Conservation (phyloP, 805 yeast species). For the Danielozyma ontarioensis region DNA sequence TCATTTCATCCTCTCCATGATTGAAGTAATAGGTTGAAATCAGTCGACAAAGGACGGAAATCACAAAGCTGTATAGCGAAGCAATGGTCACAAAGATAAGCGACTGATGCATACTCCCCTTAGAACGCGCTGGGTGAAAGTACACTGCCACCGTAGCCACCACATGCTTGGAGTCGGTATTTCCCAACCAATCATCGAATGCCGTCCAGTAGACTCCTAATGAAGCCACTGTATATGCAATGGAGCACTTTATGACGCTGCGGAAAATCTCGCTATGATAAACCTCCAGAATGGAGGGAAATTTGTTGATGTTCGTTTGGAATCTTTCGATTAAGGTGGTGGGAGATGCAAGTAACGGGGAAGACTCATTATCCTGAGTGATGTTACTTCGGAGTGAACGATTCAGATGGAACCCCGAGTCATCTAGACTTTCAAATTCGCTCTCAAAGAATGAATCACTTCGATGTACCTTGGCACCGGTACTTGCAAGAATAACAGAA, state of each 20-base stretch:
- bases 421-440: conserved; percentile 18
- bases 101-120: conserved; percentile 78
- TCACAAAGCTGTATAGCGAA: conserved; percentile 46
- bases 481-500: conserved; percentile 34
- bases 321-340: not conserved
- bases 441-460: conserved; percentile 21
- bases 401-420: not conserved
- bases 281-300: too few relatives aligned
- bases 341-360: not conserved
- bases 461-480: conserved; percentile 36
- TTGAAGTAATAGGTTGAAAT: conserved; percentile 43
- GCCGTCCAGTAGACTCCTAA: conserved; percentile 59
- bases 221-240: conserved; percentile 73
- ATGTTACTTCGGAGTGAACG: not conserved
- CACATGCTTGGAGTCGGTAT: conserved; percentile 70
- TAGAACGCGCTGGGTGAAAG: conserved; percentile 75
- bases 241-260: conserved; percentile 55
- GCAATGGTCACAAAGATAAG: conserved; percentile 54
- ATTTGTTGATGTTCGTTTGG: not conserved
- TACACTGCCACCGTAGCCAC: conserved; percentile 81
- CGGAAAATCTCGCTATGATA: conserved; percentile 14
- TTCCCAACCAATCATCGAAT: conserved; percentile 50
- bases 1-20: conserved; percentile 41
- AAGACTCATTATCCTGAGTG: conserved; percentile 2
- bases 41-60: conserved; percentile 49